phyloP scores from a whole-genome alignment of 202 grass and related monocot species.

The Carex arenaria region DNA sequence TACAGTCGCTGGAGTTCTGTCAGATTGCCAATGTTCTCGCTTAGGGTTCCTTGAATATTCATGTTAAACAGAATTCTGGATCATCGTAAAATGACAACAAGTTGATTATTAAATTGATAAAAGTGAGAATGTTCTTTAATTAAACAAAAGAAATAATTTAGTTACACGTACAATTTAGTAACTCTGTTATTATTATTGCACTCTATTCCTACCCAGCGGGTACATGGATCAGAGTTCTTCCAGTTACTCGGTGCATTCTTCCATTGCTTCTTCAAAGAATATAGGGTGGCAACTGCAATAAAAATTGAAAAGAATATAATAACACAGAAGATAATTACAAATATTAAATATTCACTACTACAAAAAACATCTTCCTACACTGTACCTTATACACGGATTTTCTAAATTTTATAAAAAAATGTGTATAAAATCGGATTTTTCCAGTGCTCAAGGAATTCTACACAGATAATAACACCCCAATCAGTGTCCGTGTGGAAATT shows the following conservation, averaged over 20 bases:
- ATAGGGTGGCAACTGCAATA: slow-evolving; percentile 41
- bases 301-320: not conserved
- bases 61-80: slow-evolving; percentile 47
- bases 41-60: slow-evolving; percentile 42
- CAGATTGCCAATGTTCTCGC: slow-evolving; percentile 52
- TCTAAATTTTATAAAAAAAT: too few relatives aligned
- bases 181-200: slow-evolving; percentile 50
- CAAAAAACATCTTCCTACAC: too few relatives aligned
- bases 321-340: not conserved
- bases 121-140: not conserved
- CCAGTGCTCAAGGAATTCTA: too few relatives aligned
- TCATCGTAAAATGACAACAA: not conserved
- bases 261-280: slow-evolving; percentile 53
- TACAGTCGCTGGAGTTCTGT: slow-evolving; percentile 49
- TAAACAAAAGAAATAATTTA: not conserved
- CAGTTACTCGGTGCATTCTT: slow-evolving; percentile 45
- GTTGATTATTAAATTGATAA: not conserved
- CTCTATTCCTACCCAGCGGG: slow-evolving; percentile 42
- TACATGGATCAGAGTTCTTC: slow-evolving; percentile 58
- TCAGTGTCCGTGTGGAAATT: too few relatives aligned
- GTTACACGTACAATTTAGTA: slow-evolving; percentile 48
- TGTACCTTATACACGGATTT: too few relatives aligned
- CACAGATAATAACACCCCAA: too few relatives aligned
- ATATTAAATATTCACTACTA: too few relatives aligned
- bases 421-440: too few relatives aligned